These are phyloP conservation scores for Xylaria sp. DNA, from an alignment of 2,329 filamentous ascomycete genomes.

Conservation along the genomic window DNA sequence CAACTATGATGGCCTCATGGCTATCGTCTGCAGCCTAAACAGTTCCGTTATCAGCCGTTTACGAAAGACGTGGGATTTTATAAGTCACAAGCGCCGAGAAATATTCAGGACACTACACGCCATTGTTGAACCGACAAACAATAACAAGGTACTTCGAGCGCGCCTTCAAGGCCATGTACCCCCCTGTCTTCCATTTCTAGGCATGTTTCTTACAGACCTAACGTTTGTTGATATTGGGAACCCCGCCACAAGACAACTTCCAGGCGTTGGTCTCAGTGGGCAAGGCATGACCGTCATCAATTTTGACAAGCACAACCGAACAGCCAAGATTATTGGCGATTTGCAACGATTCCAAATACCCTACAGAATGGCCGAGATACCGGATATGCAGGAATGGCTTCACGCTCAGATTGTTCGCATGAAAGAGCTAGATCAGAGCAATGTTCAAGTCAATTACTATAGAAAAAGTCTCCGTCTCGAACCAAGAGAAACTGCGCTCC, in stretches of 20 bases:
- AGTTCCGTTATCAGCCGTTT: constrained; percentile 90
- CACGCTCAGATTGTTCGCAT: constrained; percentile 82
- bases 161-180: constrained; percentile 87
- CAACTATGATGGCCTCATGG: constrained; percentile 97
- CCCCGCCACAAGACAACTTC: constrained; percentile 81
- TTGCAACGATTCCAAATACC: constrained; percentile 96
- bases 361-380: constrained; percentile 82
- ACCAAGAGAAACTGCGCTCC: constrained; percentile 67
- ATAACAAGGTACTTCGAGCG: constrained; percentile 86
- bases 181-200: constrained; percentile 93
- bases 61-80: constrained; percentile 89
- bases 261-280: constrained; percentile 63
- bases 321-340: constrained; percentile 94
- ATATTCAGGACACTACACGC: constrained; percentile 80
- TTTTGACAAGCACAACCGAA: constrained; percentile 96
- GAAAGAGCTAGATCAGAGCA: constrained; percentile 66
- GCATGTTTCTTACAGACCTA: constrained; percentile 94
- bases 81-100: constrained; percentile 84
- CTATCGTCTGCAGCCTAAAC: constrained; percentile 93
- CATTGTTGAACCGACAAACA: constrained; percentile 90
- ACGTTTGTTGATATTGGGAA: constrained; percentile 97
- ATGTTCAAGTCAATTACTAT: constrained; percentile 73
- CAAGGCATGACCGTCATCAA: constrained; percentile 86
- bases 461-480: constrained; percentile 86
- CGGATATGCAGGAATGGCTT: constrained; percentile 94